Percentiles rank a stretch among this genome's conserved stretches.
phyloP scores from a whole-genome alignment of 805 yeast species.

The Metschnikowia bowlesiae region DNA sequence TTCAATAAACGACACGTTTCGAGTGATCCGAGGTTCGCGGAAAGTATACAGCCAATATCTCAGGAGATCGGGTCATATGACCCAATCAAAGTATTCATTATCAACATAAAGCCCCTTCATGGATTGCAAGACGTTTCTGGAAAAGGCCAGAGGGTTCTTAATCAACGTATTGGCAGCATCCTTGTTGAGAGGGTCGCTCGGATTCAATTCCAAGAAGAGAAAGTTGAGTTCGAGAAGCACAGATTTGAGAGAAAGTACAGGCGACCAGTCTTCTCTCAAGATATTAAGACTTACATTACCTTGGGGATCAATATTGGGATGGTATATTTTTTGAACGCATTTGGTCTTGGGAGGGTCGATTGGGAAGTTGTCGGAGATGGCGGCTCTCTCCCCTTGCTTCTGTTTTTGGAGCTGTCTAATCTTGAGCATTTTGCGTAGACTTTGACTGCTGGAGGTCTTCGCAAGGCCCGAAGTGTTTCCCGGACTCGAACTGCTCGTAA shows the following conservation, averaged over 20 bases:
- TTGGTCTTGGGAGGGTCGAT: constrained; percentile 87
- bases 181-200: constrained; percentile 88
- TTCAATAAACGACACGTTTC: too few relatives aligned
- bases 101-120: constrained; percentile 73
- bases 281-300: constrained; percentile 93
- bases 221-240: constrained; percentile 81
- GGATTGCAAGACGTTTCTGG: constrained; percentile 50
- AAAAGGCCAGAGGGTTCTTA: constrained; percentile 42
- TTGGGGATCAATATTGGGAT: constrained; percentile 86
- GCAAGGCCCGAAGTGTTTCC: neutral
- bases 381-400: constrained; percentile 12
- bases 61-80: constrained; percentile 23
- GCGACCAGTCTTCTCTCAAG: constrained; percentile 93
- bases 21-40: too few relatives aligned
- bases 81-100: constrained; percentile 59
- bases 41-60: too few relatives aligned
- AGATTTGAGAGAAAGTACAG: constrained; percentile 77
- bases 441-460: neutral
- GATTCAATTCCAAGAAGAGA: constrained; percentile 84
- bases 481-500: neutral
- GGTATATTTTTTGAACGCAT: constrained; percentile 71
- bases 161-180: constrained; percentile 66
- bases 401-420: constrained; percentile 24
- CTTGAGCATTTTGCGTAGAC: constrained; percentile 13
- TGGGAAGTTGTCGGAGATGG: constrained; percentile 70